These are phyloP conservation scores for Bromus sterilis DNA, from an alignment of 176 grass and related monocot species.

Conservation along the genomic window DNA sequence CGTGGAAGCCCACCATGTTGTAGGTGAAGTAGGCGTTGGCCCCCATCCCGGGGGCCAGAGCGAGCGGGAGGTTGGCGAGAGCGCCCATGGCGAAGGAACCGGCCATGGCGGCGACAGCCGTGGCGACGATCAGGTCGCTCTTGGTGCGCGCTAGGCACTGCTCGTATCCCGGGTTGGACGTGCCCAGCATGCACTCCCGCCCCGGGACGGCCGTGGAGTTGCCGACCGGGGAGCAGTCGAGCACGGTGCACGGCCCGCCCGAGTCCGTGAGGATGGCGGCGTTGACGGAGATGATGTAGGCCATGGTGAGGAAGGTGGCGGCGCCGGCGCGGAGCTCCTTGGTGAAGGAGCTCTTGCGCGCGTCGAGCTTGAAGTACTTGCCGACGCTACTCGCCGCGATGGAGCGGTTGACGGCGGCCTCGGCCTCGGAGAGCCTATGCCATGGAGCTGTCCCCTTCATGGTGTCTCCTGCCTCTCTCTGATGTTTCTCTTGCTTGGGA, in stretches of 20 bases:
- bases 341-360: slow-evolving; percentile 58
- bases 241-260: slow-evolving; percentile 43
- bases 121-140: slow-evolving; percentile 50
- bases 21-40: slow-evolving; percentile 67
- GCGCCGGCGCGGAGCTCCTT: slow-evolving; percentile 55
- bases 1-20: slow-evolving; percentile 68
- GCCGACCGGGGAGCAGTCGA: slow-evolving; percentile 21
- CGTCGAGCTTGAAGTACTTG: slow-evolving; percentile 59
- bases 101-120: slow-evolving; percentile 34
- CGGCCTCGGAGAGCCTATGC: neutral
- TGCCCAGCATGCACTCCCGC: slow-evolving; percentile 9
- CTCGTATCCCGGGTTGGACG: slow-evolving; percentile 26
- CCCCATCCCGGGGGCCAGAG: slow-evolving; percentile 63
- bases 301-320: slow-evolving; percentile 69
- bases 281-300: slow-evolving; percentile 68
- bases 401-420: slow-evolving; percentile 38
- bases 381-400: slow-evolving; percentile 25
- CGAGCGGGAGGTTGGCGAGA: slow-evolving; percentile 52
- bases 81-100: slow-evolving; percentile 50
- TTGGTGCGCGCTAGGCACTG: slow-evolving; percentile 42
- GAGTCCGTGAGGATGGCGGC: slow-evolving; percentile 58
- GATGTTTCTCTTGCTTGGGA: neutral
- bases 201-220: slow-evolving; percentile 8
- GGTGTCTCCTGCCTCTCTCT: neutral
- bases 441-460: slow-evolving; percentile 13